These are phyloP conservation scores for Dinochytrium kinnereticum DNA, from an alignment of 371 early-diverging fungal genomes.

Conservation along the genomic window DNA sequence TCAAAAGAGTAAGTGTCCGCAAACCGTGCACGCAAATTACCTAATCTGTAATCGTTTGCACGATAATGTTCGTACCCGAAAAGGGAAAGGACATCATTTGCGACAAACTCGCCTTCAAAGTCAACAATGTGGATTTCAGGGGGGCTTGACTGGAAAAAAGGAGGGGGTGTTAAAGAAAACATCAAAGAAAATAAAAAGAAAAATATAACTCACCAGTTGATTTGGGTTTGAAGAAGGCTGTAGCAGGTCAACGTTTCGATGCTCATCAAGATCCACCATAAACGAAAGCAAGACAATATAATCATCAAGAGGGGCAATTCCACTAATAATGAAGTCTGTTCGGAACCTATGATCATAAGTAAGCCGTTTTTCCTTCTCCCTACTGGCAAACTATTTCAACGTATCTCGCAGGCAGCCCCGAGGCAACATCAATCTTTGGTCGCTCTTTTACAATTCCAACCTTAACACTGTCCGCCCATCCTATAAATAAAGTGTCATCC, in stretches of 20 bases:
- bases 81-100: constrained; percentile 82
- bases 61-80: constrained; percentile 84
- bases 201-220: constrained; percentile 18
- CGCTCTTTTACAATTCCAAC: constrained; percentile 75
- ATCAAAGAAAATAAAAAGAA: background rate
- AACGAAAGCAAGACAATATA: constrained; percentile 80
- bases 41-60: constrained; percentile 89
- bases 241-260: constrained; percentile 50
- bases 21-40: constrained; percentile 26
- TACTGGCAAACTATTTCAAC: constrained; percentile 79
- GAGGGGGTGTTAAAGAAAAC: constrained; percentile 16
- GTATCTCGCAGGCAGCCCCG: constrained; percentile 65
- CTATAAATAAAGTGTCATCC: constrained; percentile 76
- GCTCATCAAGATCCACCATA: constrained; percentile 51
- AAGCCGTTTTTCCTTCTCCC: constrained; percentile 24
- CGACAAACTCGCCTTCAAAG: constrained; percentile 77
- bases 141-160: constrained; percentile 45
- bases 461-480: constrained; percentile 94
- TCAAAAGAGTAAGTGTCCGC: background rate
- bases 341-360: constrained; percentile 56
- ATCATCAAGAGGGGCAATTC: constrained; percentile 83
- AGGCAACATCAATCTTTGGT: constrained; percentile 48
- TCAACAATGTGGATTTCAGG: constrained; percentile 92
- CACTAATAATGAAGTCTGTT: constrained; percentile 88
- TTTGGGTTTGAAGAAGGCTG: constrained; percentile 34